These are phyloP conservation scores for Phialemoniopsis sp. DNA, from an alignment of 2,329 filamentous ascomycete species.

Conservation along the genomic window DNA sequence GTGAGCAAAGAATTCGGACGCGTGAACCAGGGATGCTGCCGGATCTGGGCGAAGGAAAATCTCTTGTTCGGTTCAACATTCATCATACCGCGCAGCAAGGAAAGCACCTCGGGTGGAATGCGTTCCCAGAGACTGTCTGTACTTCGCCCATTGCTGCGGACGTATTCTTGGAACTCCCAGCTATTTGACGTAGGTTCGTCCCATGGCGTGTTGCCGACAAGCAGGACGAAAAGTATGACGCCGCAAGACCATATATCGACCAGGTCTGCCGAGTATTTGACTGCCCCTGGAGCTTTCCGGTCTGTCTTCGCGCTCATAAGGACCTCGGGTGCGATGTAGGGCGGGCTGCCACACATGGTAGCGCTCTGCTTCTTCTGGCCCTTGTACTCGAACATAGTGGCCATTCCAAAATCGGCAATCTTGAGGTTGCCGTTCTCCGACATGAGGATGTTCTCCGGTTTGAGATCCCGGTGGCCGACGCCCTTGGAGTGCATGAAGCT, in stretches of 20 bases:
- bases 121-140: slow-evolving; percentile 82
- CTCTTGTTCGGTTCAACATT: slow-evolving; percentile 69
- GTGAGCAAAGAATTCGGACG: slow-evolving; percentile 74
- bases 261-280: slow-evolving; percentile 70
- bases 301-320: slow-evolving; percentile 46
- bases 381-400: slow-evolving; percentile 88
- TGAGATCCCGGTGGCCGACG: slow-evolving; percentile 86
- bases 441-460: slow-evolving; percentile 93
- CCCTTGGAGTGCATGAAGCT: slow-evolving; percentile 96
- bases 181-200: slow-evolving; percentile 83
- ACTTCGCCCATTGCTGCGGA: slow-evolving; percentile 73
- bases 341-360: slow-evolving; percentile 91
- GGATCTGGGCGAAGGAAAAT: slow-evolving; percentile 83
- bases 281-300: slow-evolving; percentile 41
- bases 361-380: slow-evolving; percentile 76
- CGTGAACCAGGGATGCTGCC: slow-evolving; percentile 93
- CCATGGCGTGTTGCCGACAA: slow-evolving; percentile 97
- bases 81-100: slow-evolving; percentile 90
- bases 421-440: slow-evolving; percentile 84
- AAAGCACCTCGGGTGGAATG: slow-evolving; percentile 69
- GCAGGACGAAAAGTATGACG: slow-evolving; percentile 91
- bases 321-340: slow-evolving; percentile 96
- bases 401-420: slow-evolving; percentile 93
- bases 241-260: slow-evolving; percentile 97
- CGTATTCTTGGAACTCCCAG: slow-evolving; percentile 89